These are phyloP conservation scores for Acacia pycnantha DNA, from an alignment of 331 rosid genomes.

Conservation along the genomic window DNA sequence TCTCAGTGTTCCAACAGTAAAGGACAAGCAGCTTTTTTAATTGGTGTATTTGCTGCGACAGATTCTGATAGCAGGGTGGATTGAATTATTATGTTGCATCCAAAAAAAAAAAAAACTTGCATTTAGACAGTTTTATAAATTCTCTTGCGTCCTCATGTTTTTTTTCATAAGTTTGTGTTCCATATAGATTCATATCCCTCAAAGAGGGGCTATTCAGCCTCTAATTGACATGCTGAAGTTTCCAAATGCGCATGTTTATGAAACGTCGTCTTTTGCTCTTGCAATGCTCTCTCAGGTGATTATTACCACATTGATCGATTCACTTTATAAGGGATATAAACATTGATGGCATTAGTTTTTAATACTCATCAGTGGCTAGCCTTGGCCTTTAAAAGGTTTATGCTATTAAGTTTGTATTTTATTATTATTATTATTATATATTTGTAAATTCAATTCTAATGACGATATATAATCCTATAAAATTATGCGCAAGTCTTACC, in stretches of 20 bases:
- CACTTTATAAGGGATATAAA: neutral
- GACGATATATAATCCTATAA: too few relatives aligned
- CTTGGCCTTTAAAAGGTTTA: too few relatives aligned
- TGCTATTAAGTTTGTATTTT: too few relatives aligned
- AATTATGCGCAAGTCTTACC: too few relatives aligned
- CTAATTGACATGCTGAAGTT: conserved; percentile 84
- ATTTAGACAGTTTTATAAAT: neutral
- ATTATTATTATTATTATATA: too few relatives aligned
- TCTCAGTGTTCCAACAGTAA: conserved; percentile 74
- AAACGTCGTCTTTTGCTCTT: conserved; percentile 72
- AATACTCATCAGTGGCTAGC: too few relatives aligned
- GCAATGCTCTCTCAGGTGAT: conserved; percentile 76
- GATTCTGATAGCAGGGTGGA: conserved; percentile 85
- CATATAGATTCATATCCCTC: conserved; percentile 79
- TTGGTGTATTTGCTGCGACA: conserved; percentile 81
- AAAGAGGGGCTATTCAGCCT: conserved; percentile 88
- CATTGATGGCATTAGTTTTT: too few relatives aligned
- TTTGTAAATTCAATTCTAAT: too few relatives aligned
- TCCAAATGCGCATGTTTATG: conserved; percentile 47
- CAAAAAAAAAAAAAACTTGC: neutral
- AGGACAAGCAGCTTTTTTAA: conserved; percentile 84
- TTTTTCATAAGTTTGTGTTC: conserved; percentile 5
- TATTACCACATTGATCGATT: neutral
- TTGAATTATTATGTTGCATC: neutral
- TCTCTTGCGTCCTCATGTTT: neutral